Evolutionary conservation across 768 basidiomycete genomes (phyloP), one percentile per base, ranked within the genome.

Genomic region (Phallus indusiatus): DNA sequence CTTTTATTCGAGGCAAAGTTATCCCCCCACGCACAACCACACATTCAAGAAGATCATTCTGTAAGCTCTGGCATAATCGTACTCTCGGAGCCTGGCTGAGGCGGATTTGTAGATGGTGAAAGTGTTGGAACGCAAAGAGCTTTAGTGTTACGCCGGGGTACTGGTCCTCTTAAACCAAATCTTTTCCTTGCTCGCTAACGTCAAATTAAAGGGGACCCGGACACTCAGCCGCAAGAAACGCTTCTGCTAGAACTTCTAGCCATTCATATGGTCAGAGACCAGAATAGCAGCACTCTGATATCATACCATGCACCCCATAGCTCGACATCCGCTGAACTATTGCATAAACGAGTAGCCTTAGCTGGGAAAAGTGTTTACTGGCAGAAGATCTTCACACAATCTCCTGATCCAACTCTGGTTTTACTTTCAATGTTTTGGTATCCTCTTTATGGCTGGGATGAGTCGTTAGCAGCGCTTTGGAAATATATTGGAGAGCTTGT

Each of bases 361-460:
- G 69, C 67, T 0, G 71, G 72, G 10, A 49, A 51, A 10, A 73
- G 72, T 35, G 71, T 72, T 47, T 72, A 79, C 62, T 80, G 78
- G 77, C 70, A 73, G 59, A 73, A 69, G 47, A 72, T 75, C 34
- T 71, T 76, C 53, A 62, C 12, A 66, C 55, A 4, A n/a, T 11
- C 48, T 42, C 71, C 69, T 2, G 82, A 84, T 59, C 79, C 82
- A 8, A 84, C 81, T 0, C 81, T 82, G 56, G 64, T 83, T 8
- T 71, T 83, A 50, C 62, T 84, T 6, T 72, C 77, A 49, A 67
- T 78, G 6, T 66, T 84, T 22, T 84, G 83, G 83, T 82, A 81
- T 55, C 76, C 81, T 0, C 63, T 83, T 35, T 84, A 84, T 64
- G 76, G 81, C 0, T 84, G 83, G 81, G 83, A 84, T 55, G 81